phyloP scores from a whole-genome alignment of 345 rosid genomes.

The Acer saccharum region DNA sequence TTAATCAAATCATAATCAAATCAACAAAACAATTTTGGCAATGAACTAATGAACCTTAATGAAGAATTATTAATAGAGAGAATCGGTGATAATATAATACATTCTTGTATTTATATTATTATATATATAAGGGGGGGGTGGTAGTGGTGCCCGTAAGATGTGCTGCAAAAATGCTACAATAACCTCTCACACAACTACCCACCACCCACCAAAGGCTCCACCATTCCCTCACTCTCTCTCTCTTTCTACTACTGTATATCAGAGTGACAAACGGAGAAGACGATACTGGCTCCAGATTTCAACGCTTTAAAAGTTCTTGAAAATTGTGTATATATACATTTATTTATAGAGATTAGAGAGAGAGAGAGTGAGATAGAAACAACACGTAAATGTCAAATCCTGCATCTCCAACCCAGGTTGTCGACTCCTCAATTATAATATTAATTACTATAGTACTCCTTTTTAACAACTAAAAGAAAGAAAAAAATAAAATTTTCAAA shows the following conservation, averaged over 20 bases:
- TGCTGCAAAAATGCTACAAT: constrained; percentile 38
- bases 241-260: constrained; percentile 44
- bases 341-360: constrained; percentile 16
- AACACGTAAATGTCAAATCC: constrained; percentile 76
- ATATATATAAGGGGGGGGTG: not conserved
- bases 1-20: constrained; percentile 2
- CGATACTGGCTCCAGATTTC: constrained; percentile 82
- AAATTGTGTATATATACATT: constrained; percentile 44
- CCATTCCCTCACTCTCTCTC: constrained; percentile 6
- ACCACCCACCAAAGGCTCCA: constrained; percentile 11
- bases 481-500: not conserved
- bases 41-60: not conserved
- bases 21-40: not conserved
- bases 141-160: constrained; percentile 51
- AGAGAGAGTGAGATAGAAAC: constrained; percentile 41
- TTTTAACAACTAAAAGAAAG: not conserved
- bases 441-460: not conserved
- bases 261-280: constrained; percentile 90
- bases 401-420: constrained; percentile 59
- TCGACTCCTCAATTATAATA: constrained; percentile 30
- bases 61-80: not conserved
- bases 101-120: not conserved
- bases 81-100: constrained; percentile 5
- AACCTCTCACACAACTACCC: not conserved
- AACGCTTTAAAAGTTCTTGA: constrained; percentile 62